phyloP scores from a whole-genome alignment of 169 alveolate genomes.

The Eimeria acervulina region DNA sequence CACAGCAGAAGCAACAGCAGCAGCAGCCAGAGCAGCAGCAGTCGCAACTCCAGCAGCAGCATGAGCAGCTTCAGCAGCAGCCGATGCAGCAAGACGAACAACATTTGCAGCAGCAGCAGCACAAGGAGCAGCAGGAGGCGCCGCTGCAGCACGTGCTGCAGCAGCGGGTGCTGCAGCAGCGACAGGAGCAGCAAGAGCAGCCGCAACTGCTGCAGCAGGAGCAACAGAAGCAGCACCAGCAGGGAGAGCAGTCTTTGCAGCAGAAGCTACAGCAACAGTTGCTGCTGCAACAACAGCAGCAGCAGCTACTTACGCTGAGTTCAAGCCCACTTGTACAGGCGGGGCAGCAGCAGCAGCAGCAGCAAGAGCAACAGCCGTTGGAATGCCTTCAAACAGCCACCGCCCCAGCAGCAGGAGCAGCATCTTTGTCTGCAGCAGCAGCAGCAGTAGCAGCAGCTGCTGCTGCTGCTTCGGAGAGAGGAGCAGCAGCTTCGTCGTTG shows the following conservation, averaged over 20 bases:
- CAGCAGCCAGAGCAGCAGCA: neutral
- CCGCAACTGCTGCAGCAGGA: no score
- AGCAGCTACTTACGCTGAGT: neutral
- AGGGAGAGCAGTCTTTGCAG: no score
- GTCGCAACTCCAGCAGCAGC: neutral
- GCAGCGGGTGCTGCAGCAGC: conserved; percentile 25
- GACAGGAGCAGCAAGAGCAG: neutral
- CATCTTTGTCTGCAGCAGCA: neutral
- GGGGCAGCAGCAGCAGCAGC: conserved; percentile 4
- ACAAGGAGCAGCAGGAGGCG: neutral
- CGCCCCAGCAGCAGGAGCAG: conserved; percentile 45
- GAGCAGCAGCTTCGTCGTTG: neutral
- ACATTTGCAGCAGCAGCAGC: no score
- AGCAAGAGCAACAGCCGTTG: neutral
- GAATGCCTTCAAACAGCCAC: neutral
- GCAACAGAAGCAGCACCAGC: no score
- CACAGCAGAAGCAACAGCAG: neutral
- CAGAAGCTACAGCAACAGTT: no score
- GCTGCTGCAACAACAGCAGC: neutral
- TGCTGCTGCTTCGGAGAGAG: neutral
- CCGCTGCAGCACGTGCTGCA: conserved; percentile 5
- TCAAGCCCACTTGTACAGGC: neutral
- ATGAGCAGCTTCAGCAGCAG: neutral
- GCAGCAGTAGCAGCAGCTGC: neutral
- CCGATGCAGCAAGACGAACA: conserved; percentile 4